Conservation (phyloP, 2,329 filamentous ascomycete species). For the Hypoxylon sp. region DNA sequence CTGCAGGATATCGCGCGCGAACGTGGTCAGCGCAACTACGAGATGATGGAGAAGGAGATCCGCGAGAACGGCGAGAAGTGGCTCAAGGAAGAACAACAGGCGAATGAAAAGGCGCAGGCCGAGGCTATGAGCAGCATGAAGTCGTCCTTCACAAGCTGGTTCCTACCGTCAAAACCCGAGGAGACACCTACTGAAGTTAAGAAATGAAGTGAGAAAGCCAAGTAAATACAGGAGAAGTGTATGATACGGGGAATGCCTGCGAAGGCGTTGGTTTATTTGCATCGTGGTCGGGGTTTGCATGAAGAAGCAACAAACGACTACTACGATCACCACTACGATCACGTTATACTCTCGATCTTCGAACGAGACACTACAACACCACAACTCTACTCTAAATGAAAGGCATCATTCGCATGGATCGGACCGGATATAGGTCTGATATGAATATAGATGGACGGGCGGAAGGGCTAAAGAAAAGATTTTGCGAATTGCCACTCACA, state of each 20-base stretch:
- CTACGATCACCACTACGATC: slow-evolving; percentile 4
- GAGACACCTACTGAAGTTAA: slow-evolving; percentile 35
- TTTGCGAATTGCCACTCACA: slow-evolving; percentile 22
- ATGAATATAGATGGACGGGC: slow-evolving; percentile 12
- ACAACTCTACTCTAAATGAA: slow-evolving; percentile 36
- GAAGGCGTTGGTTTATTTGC: slow-evolving; percentile 18
- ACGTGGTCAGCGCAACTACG: slow-evolving; percentile 89
- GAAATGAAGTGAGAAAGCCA: slow-evolving; percentile 23
- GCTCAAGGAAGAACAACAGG: slow-evolving; percentile 91
- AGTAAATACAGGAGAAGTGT: slow-evolving; percentile 16
- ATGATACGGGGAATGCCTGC: slow-evolving; percentile 17
- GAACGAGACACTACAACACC: slow-evolving; percentile 18
- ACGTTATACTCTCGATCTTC: slow-evolving; percentile 7
- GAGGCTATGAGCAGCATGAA: slow-evolving; percentile 95
- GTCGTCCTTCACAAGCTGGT: slow-evolving; percentile 74
- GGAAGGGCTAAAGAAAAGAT: slow-evolving; percentile 28
- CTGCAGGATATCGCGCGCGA: slow-evolving; percentile 94
- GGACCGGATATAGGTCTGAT: slow-evolving; percentile 18
- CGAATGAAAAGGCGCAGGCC: slow-evolving; percentile 89
- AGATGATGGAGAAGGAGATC: slow-evolving; percentile 90
- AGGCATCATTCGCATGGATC: slow-evolving; percentile 31
- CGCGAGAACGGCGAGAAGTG: slow-evolving; percentile 93
- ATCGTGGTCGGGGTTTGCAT: slow-evolving; percentile 15
- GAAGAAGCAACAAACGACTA: not conserved
- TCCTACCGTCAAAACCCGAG: slow-evolving; percentile 48